phyloP scores from a whole-genome alignment of 1,284 basidiomycete genomes.

The Wolfiporia cocos region DNA sequence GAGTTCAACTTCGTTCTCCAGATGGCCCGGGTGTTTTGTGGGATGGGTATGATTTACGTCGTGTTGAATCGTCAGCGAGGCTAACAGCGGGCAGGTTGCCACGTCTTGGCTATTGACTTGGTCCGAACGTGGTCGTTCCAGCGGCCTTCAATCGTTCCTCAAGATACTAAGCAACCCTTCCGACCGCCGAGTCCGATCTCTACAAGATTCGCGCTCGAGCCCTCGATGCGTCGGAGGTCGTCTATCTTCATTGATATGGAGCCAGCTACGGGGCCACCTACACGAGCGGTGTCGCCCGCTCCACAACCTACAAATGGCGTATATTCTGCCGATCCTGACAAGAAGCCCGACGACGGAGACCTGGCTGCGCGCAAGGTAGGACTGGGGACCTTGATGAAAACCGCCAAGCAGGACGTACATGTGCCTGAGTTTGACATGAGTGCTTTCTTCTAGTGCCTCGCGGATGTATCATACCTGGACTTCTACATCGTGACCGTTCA shows the following conservation, averaged over 20 bases:
- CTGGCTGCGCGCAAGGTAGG: constrained; percentile 63
- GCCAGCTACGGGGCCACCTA: constrained; percentile 57
- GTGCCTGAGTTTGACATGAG: constrained; percentile 85
- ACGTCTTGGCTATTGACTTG: constrained; percentile 81
- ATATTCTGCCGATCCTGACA: constrained; percentile 1
- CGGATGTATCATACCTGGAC: too few species aligned
- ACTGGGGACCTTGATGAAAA: constrained; percentile 77
- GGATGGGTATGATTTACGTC: constrained; percentile 94
- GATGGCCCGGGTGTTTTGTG: constrained; percentile 84
- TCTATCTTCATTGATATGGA: constrained; percentile 88
- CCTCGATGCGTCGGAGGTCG: constrained; percentile 49
- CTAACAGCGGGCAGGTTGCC: constrained; percentile 84
- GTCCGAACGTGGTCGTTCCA: constrained; percentile 90
- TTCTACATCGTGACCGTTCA: too few species aligned
- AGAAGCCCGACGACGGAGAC: constrained; percentile 47
- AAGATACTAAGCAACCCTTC: constrained; percentile 19
- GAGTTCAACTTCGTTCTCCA: constrained; percentile 95
- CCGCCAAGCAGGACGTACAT: constrained; percentile 80
- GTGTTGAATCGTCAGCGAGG: too few species aligned
- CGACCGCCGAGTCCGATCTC: constrained; percentile 35
- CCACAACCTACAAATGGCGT: constrained; percentile 11
- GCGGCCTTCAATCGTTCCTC: constrained; percentile 46
- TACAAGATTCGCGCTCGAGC: constrained; percentile 48
- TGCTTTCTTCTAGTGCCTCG: constrained; percentile 55
- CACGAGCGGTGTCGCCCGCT: constrained; percentile 47